Percentiles rank a stretch among this genome's conserved stretches.
Conservation (phyloP, 371 early-diverging fungal genomes). For the Circinella umbellata region DNA sequence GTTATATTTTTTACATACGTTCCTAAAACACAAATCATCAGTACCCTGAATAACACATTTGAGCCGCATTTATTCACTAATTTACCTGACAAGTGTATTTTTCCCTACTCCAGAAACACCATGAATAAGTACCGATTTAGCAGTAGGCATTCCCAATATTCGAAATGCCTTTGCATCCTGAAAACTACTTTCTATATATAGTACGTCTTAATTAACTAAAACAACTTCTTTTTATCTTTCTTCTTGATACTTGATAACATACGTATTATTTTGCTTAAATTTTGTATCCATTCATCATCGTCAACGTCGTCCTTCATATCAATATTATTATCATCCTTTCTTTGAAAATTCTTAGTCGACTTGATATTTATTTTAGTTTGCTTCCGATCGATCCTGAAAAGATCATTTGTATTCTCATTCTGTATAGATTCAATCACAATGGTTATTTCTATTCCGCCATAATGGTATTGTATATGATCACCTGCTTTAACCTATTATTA, state of each 20-base stretch:
- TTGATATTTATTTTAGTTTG: background rate
- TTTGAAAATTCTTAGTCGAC: too few species aligned
- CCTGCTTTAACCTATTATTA: slow-evolving; percentile 12
- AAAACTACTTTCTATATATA: slow-evolving; percentile 25
- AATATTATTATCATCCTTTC: too few species aligned
- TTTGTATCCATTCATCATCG: slow-evolving; percentile 2
- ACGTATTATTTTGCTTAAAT: slow-evolving; percentile 9
- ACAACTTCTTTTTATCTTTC: background rate
- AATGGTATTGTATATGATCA: slow-evolving; percentile 6
- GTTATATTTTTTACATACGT: background rate
- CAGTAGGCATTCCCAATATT: slow-evolving; percentile 35
- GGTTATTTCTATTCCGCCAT: slow-evolving; percentile 13
- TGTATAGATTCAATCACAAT: background rate
- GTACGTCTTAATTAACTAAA: too few species aligned
- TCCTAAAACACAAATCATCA: background rate
- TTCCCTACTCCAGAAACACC: slow-evolving; percentile 51
- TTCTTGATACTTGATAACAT: background rate
- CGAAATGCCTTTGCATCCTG: slow-evolving; percentile 29
- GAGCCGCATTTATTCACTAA: too few species aligned
- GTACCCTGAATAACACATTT: background rate
- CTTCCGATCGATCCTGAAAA: slow-evolving; percentile 8
- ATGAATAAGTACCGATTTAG: slow-evolving; percentile 48
- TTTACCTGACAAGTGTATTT: slow-evolving; percentile 37
- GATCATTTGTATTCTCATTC: background rate
- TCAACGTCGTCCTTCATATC: too few species aligned